A percentile compares a stretch with the other conserved stretches of the same genome.
Conservation (phyloP, 768 basidiomycete species). For the Suillus decipiens region DNA sequence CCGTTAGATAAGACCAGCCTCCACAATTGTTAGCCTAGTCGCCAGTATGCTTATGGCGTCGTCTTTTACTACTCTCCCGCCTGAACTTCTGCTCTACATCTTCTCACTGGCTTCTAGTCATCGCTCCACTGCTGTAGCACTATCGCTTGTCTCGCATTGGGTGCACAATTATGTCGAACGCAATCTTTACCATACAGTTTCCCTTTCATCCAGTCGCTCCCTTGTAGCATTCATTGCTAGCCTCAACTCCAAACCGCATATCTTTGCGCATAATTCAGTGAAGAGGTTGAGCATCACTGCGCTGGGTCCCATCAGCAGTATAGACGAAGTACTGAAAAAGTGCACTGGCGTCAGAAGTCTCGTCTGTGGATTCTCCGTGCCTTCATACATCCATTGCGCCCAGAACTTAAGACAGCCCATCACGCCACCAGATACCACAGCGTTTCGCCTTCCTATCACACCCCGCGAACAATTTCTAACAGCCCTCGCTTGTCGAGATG, state of each 20-base stretch:
- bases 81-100: slow-evolving; percentile 38
- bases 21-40: not conserved
- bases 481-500: slow-evolving; percentile 37
- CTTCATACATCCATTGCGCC: slow-evolving; percentile 23
- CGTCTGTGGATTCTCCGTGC: slow-evolving; percentile 38
- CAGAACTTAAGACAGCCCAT: not conserved
- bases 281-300: slow-evolving; percentile 39
- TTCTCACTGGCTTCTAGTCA: slow-evolving; percentile 38
- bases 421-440: slow-evolving; percentile 2
- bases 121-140: slow-evolving; percentile 29
- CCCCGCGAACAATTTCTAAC: slow-evolving; percentile 37
- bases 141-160: slow-evolving; percentile 38
- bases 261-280: slow-evolving; percentile 26
- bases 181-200: slow-evolving; percentile 39
- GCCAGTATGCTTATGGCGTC: slow-evolving; percentile 7
- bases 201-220: slow-evolving; percentile 32
- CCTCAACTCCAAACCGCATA: slow-evolving; percentile 23
- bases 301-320: slow-evolving; percentile 34
- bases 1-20: not conserved
- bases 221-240: slow-evolving; percentile 34
- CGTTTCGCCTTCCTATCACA: slow-evolving; percentile 8
- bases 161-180: slow-evolving; percentile 36
- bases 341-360: slow-evolving; percentile 36
- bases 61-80: slow-evolving; percentile 26
- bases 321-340: slow-evolving; percentile 32